Evolutionary conservation across 768 basidiomycete genomes (phyloP).

Genomic region (Kwoniella mangroviensis): DNA sequence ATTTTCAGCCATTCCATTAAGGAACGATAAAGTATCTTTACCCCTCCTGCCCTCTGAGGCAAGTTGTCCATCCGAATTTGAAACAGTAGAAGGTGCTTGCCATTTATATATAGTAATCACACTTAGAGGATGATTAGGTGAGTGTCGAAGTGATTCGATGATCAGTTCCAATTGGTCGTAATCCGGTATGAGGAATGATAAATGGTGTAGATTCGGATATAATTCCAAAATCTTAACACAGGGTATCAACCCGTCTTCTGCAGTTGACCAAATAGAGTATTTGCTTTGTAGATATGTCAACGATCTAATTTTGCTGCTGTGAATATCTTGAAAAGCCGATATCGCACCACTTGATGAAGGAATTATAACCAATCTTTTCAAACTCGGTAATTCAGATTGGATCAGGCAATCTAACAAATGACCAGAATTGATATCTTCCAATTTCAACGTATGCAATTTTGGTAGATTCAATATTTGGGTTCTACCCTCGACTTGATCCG

Average conservation of each 20-base stretch:
- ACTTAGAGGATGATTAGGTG: constrained; percentile 36
- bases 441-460: constrained; percentile 43
- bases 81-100: constrained; percentile 16
- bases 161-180: constrained; percentile 26
- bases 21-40: constrained; percentile 19
- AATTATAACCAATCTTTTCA: constrained; percentile 40
- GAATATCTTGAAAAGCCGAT: constrained; percentile 30
- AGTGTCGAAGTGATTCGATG: background rate
- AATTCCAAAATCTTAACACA: constrained; percentile 37
- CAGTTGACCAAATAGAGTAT: constrained; percentile 39
- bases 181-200: constrained; percentile 37
- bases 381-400: constrained; percentile 39
- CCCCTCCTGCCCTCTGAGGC: too few species aligned
- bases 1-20: constrained; percentile 9
- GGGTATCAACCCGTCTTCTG: constrained; percentile 16
- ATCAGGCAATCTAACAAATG: constrained; percentile 38
- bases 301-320: constrained; percentile 44
- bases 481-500: constrained; percentile 2
- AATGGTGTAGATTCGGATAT: constrained; percentile 38
- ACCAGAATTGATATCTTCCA: constrained; percentile 39
- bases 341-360: constrained; percentile 43
- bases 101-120: constrained; percentile 44
- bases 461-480: constrained; percentile 13
- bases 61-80: background rate
- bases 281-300: constrained; percentile 45